Evolutionary conservation across 495 filamentous ascomycete genomes (phyloP), one percentile per base, ranked within the genome.

Genomic region (Hypoxylon cercidicola): DNA sequence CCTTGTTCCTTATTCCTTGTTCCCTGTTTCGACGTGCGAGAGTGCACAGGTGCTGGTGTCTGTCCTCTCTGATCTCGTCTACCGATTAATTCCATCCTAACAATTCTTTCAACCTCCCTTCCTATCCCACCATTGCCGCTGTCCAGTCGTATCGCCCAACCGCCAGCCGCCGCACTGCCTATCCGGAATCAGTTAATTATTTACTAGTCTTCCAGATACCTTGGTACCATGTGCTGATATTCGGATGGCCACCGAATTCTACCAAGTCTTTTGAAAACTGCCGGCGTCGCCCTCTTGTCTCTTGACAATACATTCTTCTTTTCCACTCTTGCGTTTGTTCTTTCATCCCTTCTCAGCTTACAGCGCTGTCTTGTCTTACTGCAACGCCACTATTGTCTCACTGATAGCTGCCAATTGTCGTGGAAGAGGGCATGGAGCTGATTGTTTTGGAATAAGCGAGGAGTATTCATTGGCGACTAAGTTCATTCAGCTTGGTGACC

Each of bases 31-130:
- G 21, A 62, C 59, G 59, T 43, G 35, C 21, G 49, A 63, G 64
- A 62, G 58, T 62, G 23, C 51, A 60, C 52, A 62, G 60, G 63
- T 70, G 55, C 62, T 62, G 62, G 67, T 70, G 62, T 66, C 68
- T 65, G 67, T 68, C 57, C 40, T 62, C 68, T 70, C 55, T 34
- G 45, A 56, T 60, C 68, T 64, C 54, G 30, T 56, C 46, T 55
- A 56, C 44, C 55, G 54, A 61, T 67, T 67, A 58, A 57, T 62
- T 64, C 60, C 60, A 67, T 64, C 64, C 63, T 59, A 67, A 57
- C 63, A 9, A 63, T 70, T 64, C 51, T 57, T 56, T 46, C 18
- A 48, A 59, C 18, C 58, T 70, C 60, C 55, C 58, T 70, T 68
- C 60, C 10, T 57, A 56, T 58, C 59, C 11, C 44, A 57, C 64